These are phyloP conservation scores for Polytrichum commune DNA, from an alignment of 225 moss, liverwort and hornwort genomes.

Conservation along the genomic window DNA sequence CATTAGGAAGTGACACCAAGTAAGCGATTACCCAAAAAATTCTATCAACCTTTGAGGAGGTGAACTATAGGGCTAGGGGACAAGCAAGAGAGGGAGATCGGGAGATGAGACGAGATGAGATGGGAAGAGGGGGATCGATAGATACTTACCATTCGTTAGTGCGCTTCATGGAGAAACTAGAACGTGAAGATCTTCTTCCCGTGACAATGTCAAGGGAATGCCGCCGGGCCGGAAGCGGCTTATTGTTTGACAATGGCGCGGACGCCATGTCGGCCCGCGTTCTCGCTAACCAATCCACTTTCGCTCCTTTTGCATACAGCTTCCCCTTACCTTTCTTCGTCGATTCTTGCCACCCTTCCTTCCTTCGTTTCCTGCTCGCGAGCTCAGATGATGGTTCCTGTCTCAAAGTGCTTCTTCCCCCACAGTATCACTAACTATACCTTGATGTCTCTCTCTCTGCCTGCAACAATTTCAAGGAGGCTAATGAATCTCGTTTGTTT, in stretches of 20 bases:
- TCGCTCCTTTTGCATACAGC: conserved; percentile 27
- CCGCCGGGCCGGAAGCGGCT: conserved; percentile 79
- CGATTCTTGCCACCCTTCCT: neutral
- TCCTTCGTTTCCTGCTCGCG: neutral
- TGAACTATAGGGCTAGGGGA: neutral
- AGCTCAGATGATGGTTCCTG: too few relatives aligned
- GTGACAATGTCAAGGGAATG: conserved; percentile 64
- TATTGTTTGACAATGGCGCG: conserved; percentile 71
- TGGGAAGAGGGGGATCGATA: neutral
- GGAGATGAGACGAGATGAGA: neutral
- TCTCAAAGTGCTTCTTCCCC: too few relatives aligned
- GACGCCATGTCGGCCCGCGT: conserved; percentile 75
- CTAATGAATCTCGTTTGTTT: too few relatives aligned
- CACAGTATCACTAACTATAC: too few relatives aligned
- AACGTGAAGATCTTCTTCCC: conserved; percentile 68
- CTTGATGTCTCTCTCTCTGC: too few relatives aligned
- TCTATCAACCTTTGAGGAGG: too few relatives aligned
- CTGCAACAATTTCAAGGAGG: too few relatives aligned
- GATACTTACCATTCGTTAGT: conserved; percentile 86
- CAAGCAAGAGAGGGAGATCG: neutral
- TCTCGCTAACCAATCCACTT: conserved; percentile 63
- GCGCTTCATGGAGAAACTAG: conserved; percentile 96
- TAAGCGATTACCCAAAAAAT: too few relatives aligned
- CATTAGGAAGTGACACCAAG: too few relatives aligned
- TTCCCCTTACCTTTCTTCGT: conserved; percentile 33